These are phyloP conservation scores for Luffa aegyptiaca DNA, from an alignment of 306 rosid genomes.

Conservation along the genomic window DNA sequence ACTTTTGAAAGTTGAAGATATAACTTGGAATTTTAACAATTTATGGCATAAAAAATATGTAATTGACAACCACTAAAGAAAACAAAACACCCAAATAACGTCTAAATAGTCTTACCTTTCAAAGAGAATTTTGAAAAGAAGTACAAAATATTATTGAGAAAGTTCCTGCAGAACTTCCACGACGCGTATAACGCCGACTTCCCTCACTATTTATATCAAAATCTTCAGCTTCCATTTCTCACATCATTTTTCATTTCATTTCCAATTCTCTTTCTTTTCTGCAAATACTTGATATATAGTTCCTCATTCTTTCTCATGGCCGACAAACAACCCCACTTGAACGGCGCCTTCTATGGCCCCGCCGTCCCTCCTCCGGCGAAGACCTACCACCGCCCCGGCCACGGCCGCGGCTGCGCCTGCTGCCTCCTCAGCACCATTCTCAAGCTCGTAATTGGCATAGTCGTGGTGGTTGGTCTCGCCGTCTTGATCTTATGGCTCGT, in stretches of 20 bases:
- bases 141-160: neutral
- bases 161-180: neutral
- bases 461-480: neutral
- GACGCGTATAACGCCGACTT: neutral
- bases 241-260: neutral
- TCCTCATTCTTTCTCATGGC: neutral
- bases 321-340: neutral
- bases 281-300: too few species aligned
- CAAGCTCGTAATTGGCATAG: conserved; percentile 3
- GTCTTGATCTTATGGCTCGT: conserved; percentile 34
- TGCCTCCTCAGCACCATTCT: conserved; percentile 7
- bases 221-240: neutral
- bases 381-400: neutral
- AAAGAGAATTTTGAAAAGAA: neutral
- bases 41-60: too few species aligned
- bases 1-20: too few species aligned
- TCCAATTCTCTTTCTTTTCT: neutral
- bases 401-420: conserved; percentile 13
- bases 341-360: conserved; percentile 14
- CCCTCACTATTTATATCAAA: neutral
- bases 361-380: conserved; percentile 6
- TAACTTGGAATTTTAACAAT: too few species aligned
- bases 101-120: neutral
- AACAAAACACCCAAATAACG: neutral
- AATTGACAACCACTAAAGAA: neutral